phyloP scores from a whole-genome alignment of 306 rosid genomes.

The Psophocarpus tetragonolobus region DNA sequence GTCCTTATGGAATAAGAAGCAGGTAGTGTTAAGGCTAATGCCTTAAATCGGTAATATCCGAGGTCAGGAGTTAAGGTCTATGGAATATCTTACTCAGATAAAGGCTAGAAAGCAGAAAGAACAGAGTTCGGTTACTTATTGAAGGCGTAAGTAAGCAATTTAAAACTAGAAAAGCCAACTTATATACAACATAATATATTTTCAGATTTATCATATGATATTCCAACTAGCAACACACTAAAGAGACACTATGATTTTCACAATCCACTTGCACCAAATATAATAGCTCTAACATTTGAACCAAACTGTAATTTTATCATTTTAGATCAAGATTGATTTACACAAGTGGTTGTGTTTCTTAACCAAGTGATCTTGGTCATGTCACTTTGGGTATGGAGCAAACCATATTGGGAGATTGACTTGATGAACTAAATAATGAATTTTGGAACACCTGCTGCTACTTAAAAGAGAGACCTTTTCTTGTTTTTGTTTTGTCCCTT shows the following conservation, averaged over 20 bases:
- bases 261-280: not conserved
- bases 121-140: not conserved
- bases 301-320: not conserved
- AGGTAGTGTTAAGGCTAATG: not conserved
- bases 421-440: not conserved
- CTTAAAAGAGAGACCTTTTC: slow-evolving; percentile 7
- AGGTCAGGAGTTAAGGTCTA: not conserved
- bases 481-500: not conserved
- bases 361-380: no score
- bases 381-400: no score
- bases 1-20: slow-evolving; percentile 16
- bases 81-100: not conserved
- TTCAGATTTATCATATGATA: not conserved
- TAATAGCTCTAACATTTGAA: not conserved
- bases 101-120: not conserved
- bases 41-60: not conserved
- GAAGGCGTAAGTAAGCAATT: not conserved
- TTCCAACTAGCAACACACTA: slow-evolving; percentile 3
- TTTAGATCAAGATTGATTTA: not conserved
- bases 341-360: no score
- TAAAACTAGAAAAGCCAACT: slow-evolving; percentile 4
- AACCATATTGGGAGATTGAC: no score
- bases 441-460: slow-evolving; percentile 17
- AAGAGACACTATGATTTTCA: slow-evolving; percentile 14
- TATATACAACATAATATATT: not conserved